Evolutionary conservation across 805 yeast genomes (phyloP).

Genomic region (Jamesozyma rosinii): DNA sequence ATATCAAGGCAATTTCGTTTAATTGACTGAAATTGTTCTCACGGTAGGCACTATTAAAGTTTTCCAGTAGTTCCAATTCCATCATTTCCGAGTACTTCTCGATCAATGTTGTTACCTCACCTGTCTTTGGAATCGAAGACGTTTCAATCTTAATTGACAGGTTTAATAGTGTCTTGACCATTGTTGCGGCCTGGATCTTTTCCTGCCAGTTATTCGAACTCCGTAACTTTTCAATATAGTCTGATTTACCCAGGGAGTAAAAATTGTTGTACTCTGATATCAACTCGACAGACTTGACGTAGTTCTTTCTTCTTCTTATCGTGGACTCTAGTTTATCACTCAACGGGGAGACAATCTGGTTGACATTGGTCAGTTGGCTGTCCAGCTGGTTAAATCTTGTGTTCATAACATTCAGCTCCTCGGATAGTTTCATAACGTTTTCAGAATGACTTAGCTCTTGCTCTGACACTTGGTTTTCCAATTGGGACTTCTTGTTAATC

Average conservation of each 20-base stretch:
- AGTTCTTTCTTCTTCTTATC: conserved; percentile 63
- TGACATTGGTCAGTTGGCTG: conserved; percentile 36
- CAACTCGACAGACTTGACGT: conserved; percentile 61
- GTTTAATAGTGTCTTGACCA: conserved; percentile 54
- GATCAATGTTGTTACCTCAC: conserved; percentile 35
- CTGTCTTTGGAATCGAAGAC: conserved; percentile 40
- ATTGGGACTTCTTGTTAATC: conserved; percentile 37
- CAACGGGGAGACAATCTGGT: conserved; percentile 54
- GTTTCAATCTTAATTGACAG: conserved; percentile 57
- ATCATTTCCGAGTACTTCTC: conserved; percentile 66
- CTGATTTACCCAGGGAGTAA: conserved; percentile 38
- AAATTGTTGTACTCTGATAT: conserved; percentile 72
- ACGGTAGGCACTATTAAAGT: conserved; percentile 67
- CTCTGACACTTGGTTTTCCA: conserved; percentile 48
- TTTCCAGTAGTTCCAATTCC: conserved; percentile 60
- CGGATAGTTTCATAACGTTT: conserved; percentile 42
- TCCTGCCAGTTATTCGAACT: conserved; percentile 45
- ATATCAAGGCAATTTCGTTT: conserved; percentile 65
- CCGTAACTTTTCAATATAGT: conserved; percentile 50
- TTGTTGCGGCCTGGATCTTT: conserved; percentile 49
- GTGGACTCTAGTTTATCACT: conserved; percentile 60
- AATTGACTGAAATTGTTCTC: conserved; percentile 59
- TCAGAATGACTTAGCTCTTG: conserved; percentile 60
- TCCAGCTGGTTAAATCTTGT: conserved; percentile 22
- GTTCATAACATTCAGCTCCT: conserved; percentile 16